These are phyloP conservation scores for Bruguiera sexangula DNA, from an alignment of 345 rosid species.

Conservation along the genomic window DNA sequence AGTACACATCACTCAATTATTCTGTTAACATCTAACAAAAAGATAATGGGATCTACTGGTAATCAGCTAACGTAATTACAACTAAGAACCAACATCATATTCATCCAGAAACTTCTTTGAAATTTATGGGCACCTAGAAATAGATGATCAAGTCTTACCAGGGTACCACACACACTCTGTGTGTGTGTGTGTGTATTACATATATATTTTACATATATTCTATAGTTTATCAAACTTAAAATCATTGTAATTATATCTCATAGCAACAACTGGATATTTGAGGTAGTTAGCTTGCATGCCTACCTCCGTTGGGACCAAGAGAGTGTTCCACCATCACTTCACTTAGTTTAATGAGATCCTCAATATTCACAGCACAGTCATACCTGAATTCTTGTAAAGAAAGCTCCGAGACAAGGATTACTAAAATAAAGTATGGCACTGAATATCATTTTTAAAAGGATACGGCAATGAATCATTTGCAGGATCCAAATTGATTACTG, in stretches of 20 bases:
- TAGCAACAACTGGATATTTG: background rate
- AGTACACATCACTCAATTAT: no score
- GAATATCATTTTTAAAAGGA: slow-evolving; percentile 30
- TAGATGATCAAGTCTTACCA: background rate
- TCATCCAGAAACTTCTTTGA: background rate
- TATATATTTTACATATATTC: no score
- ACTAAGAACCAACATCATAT: no score
- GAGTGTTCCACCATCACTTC: slow-evolving; percentile 82
- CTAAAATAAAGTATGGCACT: background rate
- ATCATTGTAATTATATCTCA: no score
- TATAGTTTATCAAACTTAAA: no score
- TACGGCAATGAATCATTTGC: slow-evolving; percentile 88
- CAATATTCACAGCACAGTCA: slow-evolving; percentile 80
- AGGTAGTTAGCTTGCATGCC: background rate
- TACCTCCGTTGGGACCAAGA: slow-evolving; percentile 98
- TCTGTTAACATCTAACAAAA: no score
- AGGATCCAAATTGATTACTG: slow-evolving; percentile 87
- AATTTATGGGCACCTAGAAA: background rate
- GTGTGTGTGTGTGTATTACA: no score
- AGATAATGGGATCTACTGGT: no score
- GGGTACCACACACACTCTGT: background rate
- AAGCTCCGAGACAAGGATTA: background rate
- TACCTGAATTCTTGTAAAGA: slow-evolving; percentile 61
- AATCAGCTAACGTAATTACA: no score
- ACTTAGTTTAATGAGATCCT: slow-evolving; percentile 71